Conservation (phyloP, 2,329 filamentous ascomycete genomes). For the Sordariomycetes sp. region DNA sequence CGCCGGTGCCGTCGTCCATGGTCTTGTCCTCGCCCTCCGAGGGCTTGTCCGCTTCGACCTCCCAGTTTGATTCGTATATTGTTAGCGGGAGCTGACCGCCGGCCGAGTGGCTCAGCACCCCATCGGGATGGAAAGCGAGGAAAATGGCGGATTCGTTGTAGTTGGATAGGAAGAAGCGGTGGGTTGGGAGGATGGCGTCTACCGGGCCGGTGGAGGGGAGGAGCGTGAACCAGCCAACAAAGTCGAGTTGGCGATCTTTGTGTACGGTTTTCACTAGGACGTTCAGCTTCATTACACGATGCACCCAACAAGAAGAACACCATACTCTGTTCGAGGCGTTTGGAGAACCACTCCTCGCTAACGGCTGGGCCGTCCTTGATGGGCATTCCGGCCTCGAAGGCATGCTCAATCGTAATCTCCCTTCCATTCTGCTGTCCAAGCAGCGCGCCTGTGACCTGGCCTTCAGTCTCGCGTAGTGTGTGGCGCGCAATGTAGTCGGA, state of each 20-base stretch:
- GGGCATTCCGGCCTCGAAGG: slow-evolving; percentile 52
- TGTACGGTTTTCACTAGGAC: slow-evolving; percentile 74
- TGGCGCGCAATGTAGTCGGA: slow-evolving; percentile 95
- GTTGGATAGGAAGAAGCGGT: slow-evolving; percentile 63
- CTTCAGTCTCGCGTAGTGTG: slow-evolving; percentile 63
- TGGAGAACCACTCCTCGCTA: slow-evolving; percentile 55
- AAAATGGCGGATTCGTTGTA: slow-evolving; percentile 84
- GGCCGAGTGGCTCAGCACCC: slow-evolving; percentile 41
- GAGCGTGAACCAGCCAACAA: slow-evolving; percentile 90
- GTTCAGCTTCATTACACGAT: neutral
- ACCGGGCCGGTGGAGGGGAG: slow-evolving; percentile 65
- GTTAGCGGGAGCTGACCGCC: slow-evolving; percentile 81
- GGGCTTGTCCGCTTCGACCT: slow-evolving; percentile 48
- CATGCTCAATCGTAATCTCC: slow-evolving; percentile 85
- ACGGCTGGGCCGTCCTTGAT: slow-evolving; percentile 3
- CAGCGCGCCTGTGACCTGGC: slow-evolving; percentile 78
- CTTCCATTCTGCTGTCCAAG: slow-evolving; percentile 86
- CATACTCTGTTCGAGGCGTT: slow-evolving; percentile 78
- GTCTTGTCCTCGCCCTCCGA: slow-evolving; percentile 56
- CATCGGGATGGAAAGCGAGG: slow-evolving; percentile 72
- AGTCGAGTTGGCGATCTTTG: slow-evolving; percentile 70
- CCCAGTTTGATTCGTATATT: slow-evolving; percentile 78
- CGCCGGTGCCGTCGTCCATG: slow-evolving; percentile 57
- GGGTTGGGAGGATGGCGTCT: slow-evolving; percentile 59
- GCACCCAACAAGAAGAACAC: neutral